Evolutionary conservation across 345 rosid genomes (phyloP).

Genomic region (Eucalyptus marginata): DNA sequence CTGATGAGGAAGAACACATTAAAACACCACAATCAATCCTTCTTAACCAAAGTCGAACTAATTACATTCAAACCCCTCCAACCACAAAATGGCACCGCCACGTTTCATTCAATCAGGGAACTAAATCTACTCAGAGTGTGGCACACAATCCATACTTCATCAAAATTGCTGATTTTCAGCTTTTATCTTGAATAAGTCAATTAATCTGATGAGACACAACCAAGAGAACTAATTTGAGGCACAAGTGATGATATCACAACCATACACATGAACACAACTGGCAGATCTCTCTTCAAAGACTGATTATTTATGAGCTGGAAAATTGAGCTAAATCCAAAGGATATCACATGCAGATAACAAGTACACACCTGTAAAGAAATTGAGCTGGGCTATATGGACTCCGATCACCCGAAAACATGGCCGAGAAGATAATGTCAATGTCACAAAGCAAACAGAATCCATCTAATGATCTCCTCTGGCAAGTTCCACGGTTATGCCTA

Average conservation of each 20-base stretch:
- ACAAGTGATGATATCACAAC: neutral
- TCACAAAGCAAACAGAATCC: slow-evolving; percentile 69
- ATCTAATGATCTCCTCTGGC: slow-evolving; percentile 24
- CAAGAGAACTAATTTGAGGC: neutral
- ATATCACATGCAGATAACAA: neutral
- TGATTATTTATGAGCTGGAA: neutral
- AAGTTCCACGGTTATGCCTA: slow-evolving; percentile 56
- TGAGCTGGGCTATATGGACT: slow-evolving; percentile 81
- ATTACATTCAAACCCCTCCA: neutral
- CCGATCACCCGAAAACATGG: slow-evolving; percentile 70
- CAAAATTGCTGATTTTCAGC: neutral
- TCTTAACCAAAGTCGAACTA: neutral
- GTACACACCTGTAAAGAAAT: slow-evolving; percentile 69
- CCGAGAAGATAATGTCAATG: slow-evolving; percentile 49
- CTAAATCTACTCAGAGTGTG: neutral
- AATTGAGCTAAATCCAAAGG: neutral
- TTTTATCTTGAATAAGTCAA: neutral
- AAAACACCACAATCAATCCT: neutral
- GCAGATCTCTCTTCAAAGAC: neutral
- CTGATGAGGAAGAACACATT: neutral
- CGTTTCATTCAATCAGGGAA: neutral
- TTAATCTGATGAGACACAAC: neutral
- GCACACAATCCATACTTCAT: neutral
- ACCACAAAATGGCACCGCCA: neutral
- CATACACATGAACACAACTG: neutral